Conservation (phyloP, 108 stramenopile species). For the Epithemia pelagica region DNA sequence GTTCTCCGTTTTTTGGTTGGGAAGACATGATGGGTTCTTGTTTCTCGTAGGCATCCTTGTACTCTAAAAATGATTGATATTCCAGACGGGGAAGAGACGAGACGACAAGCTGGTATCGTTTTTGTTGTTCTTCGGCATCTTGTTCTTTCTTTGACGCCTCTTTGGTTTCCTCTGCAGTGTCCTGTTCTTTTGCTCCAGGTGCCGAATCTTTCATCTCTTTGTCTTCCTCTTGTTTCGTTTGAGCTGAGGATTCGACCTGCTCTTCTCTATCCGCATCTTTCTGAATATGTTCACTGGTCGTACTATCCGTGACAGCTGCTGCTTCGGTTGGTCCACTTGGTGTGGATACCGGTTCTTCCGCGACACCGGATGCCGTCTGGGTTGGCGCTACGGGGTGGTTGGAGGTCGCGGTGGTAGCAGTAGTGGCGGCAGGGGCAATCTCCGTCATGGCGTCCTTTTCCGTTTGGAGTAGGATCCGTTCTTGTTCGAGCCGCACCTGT, state of each 20-base stretch:
- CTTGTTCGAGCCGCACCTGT: not conserved
- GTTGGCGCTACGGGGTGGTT: not conserved
- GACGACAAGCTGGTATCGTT: not conserved
- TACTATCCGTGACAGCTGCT: too few relatives aligned
- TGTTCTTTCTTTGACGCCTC: not conserved
- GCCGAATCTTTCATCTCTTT: not conserved
- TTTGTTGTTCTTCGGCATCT: not conserved
- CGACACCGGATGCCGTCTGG: not conserved
- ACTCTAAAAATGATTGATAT: conserved; percentile 15
- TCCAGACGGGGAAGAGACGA: not conserved
- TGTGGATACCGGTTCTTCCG: not conserved
- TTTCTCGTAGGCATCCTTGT: conserved; percentile 34
- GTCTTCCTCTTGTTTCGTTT: not conserved
- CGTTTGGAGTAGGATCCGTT: not conserved
- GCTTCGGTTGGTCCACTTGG: too few relatives aligned
- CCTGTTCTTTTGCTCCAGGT: not conserved
- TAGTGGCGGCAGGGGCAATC: not conserved
- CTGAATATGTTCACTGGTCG: not conserved
- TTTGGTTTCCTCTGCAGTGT: not conserved
- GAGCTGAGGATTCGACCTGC: not conserved
- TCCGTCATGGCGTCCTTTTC: not conserved
- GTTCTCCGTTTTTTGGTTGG: not conserved
- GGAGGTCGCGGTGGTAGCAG: not conserved
- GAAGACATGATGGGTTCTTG: not conserved
- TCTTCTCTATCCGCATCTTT: not conserved